A percentile compares a stretch with the other conserved stretches of the same genome.
Evolutionary conservation across 768 basidiomycete species (phyloP).

Genomic region (Boletellus ananiceps): DNA sequence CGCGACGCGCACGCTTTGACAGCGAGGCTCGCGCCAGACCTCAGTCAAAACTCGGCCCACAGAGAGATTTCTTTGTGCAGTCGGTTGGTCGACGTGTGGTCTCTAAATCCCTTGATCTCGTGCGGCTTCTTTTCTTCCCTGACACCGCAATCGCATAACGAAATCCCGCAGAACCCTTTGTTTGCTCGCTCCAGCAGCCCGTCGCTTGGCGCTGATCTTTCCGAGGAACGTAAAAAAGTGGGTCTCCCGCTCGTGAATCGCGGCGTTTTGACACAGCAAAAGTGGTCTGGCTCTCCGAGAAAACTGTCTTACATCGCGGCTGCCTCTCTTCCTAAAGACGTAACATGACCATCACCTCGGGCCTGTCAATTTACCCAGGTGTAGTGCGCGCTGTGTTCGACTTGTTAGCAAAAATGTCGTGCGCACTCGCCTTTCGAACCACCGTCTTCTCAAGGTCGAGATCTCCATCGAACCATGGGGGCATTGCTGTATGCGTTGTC

Average conservation of each 20-base stretch:
- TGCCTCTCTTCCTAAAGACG: constrained; percentile 12
- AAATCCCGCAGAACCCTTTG: constrained; percentile 4
- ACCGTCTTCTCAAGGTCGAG: neutral
- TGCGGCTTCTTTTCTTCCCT: constrained; percentile 21
- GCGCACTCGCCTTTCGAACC: neutral
- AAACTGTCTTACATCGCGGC: constrained; percentile 2
- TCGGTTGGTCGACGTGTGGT: neutral
- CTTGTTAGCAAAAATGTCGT: neutral
- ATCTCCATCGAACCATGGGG: neutral
- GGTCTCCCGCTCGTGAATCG: constrained; percentile 4
- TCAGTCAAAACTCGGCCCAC: neutral
- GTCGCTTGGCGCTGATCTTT: neutral
- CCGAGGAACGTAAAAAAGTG: constrained; percentile 20
- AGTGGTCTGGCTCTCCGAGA: neutral
- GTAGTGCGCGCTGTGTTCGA: neutral
- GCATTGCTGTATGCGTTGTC: neutral
- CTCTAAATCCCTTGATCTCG: neutral
- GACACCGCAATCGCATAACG: constrained; percentile 12
- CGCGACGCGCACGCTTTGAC: too few species aligned
- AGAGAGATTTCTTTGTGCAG: neutral
- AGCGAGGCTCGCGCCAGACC: too few species aligned
- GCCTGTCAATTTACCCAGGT: constrained; percentile 4
- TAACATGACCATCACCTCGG: constrained; percentile 10
- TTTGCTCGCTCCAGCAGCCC: too few species aligned
- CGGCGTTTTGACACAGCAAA: constrained; percentile 1